Percentiles rank a stretch among this genome's conserved stretches.
Conservation (phyloP, 805 yeast species). For the Debaryomyces prosopidis region DNA sequence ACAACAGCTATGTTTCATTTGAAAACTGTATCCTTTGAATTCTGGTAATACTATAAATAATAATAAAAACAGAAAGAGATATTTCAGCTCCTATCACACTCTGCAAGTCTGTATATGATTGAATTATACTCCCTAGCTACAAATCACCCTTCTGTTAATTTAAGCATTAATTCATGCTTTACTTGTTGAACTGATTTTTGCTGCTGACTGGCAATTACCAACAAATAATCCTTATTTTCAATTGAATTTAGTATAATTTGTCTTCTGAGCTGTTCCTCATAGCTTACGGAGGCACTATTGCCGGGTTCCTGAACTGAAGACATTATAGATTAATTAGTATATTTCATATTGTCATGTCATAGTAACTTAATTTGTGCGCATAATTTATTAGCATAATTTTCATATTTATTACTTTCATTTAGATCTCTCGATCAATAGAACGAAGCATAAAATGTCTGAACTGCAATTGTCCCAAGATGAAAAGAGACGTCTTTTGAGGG, state of each 20-base stretch:
- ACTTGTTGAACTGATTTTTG: constrained; percentile 45
- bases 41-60: no score
- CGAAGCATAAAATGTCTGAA: neutral
- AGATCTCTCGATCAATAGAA: no score
- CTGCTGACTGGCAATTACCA: constrained; percentile 41
- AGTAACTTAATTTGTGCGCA: neutral
- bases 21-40: no score
- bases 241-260: constrained; percentile 39
- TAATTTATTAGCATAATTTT: neutral
- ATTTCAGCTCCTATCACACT: no score
- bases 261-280: constrained; percentile 28
- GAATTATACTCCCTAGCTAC: no score
- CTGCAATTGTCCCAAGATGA: constrained; percentile 49
- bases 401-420: no score
- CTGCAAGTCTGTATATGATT: no score
- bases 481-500: constrained; percentile 56
- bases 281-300: constrained; percentile 10
- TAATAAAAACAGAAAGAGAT: no score
- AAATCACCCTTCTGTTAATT: constrained; percentile 17
- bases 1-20: no score
- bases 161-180: constrained; percentile 37
- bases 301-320: neutral
- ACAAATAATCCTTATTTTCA: constrained; percentile 38
- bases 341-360: neutral
- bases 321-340: neutral